Evolutionary conservation across 108 stramenopile species (phyloP).

Genomic region (Cyclotella kingstonii): DNA sequence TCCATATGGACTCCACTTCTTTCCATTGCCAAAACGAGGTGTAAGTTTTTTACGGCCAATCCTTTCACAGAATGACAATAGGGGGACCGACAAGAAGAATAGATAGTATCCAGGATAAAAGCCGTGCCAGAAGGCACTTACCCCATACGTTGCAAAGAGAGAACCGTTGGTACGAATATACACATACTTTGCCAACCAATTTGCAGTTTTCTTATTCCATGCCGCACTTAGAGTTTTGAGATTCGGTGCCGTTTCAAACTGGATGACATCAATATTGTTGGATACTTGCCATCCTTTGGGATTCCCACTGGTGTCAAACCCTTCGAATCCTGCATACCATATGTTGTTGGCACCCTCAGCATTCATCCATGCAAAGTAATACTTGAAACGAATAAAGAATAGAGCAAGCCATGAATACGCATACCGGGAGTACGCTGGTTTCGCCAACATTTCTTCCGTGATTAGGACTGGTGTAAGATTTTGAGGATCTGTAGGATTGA

Average conservation of each 20-base stretch:
- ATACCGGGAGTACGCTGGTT: conserved; percentile 67
- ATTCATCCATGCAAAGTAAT: conserved; percentile 98
- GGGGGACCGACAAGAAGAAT: conserved; percentile 89
- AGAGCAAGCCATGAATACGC: conserved; percentile 79
- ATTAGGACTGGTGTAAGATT: conserved; percentile 64
- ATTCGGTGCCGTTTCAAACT: conserved; percentile 91
- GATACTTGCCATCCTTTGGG: conserved; percentile 86
- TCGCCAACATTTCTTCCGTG: conserved; percentile 53
- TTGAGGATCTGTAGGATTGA: conserved; percentile 81
- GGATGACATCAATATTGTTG: conserved; percentile 90
- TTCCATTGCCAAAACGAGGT: conserved; percentile 70
- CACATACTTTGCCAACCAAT: conserved; percentile 92
- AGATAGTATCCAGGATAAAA: conserved; percentile 97
- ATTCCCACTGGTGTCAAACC: conserved; percentile 82
- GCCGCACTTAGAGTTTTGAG: conserved; percentile 74
- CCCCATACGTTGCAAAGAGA: conserved; percentile 82
- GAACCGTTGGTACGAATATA: conserved; percentile 90
- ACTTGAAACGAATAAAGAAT: conserved; percentile 88
- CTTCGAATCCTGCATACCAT: conserved; percentile 93
- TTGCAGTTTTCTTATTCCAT: conserved; percentile 96
- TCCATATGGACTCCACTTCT: conserved; percentile 72
- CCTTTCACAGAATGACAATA: conserved; percentile 78
- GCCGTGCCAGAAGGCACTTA: conserved; percentile 96
- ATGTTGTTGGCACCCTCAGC: conserved; percentile 89
- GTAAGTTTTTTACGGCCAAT: conserved; percentile 84